Conservation (phyloP, 306 rosid species). For the Carpinus viminea region DNA sequence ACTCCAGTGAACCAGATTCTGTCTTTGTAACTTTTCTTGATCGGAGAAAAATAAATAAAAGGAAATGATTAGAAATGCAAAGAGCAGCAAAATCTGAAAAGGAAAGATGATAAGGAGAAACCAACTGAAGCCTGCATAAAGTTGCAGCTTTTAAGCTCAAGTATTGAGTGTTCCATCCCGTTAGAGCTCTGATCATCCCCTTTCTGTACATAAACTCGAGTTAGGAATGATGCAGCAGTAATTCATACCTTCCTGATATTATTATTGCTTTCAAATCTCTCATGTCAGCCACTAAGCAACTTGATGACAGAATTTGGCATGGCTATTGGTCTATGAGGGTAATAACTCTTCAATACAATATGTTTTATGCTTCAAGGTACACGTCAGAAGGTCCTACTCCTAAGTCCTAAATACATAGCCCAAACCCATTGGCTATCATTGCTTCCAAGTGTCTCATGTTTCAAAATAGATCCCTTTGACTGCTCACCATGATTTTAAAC, state of each 20-base stretch:
- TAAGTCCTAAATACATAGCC: not conserved
- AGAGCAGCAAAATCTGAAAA: not conserved
- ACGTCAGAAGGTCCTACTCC: not conserved
- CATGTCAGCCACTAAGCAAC: not conserved
- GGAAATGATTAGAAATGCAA: not conserved
- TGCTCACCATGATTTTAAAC: conserved; percentile 6
- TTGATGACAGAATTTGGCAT: not conserved
- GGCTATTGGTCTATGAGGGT: not conserved
- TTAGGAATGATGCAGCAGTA: too few relatives aligned
- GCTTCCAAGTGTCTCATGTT: too few relatives aligned
- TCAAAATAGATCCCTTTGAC: not conserved
- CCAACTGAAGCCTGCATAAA: not conserved
- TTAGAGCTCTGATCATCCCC: not conserved
- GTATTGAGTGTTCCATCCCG: not conserved
- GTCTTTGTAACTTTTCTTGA: conserved; percentile 1
- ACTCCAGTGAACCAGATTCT: not conserved
- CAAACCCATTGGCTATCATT: too few relatives aligned
- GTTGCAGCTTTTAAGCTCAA: not conserved
- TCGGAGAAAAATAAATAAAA: not conserved
- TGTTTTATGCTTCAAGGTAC: not conserved
- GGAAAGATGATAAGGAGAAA: not conserved
- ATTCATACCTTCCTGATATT: too few relatives aligned
- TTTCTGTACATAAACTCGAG: too few relatives aligned
- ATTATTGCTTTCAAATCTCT: too few relatives aligned
- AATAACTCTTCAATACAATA: not conserved